Evolutionary conservation across 768 basidiomycete species (phyloP).

Genomic region (Rhizopogon salebrosus): DNA sequence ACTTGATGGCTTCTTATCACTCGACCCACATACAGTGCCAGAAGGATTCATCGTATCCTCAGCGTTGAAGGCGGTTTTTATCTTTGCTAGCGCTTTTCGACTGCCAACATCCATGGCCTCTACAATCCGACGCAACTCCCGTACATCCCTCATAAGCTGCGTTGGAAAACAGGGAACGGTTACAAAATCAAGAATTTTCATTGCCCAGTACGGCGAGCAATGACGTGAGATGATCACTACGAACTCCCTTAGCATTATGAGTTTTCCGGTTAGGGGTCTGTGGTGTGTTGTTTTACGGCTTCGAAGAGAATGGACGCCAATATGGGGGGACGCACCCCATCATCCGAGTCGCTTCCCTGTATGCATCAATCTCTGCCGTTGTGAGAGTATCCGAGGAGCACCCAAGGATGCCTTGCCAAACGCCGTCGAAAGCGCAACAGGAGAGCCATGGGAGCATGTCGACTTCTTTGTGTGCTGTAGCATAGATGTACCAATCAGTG

Average conservation of each 20-base stretch:
- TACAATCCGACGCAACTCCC: constrained; percentile 39
- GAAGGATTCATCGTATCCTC: constrained; percentile 12
- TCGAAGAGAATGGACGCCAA: not conserved
- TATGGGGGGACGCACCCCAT: constrained; percentile 22
- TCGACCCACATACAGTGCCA: constrained; percentile 9
- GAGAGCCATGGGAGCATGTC: constrained; percentile 32
- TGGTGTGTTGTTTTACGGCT: not conserved
- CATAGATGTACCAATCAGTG: too few relatives aligned
- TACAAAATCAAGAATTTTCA: constrained; percentile 20
- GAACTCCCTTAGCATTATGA: constrained; percentile 26
- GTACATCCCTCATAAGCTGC: constrained; percentile 25
- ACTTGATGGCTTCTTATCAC: constrained; percentile 9
- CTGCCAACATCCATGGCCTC: constrained; percentile 44
- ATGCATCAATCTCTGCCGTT: constrained; percentile 7
- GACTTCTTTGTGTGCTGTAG: constrained; percentile 10
- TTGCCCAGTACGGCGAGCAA: constrained; percentile 24
- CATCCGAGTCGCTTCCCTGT: constrained; percentile 17
- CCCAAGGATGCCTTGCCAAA: constrained; percentile 44
- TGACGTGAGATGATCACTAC: constrained; percentile 22
- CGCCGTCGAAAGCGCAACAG: constrained; percentile 42
- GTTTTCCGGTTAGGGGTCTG: constrained; percentile 21
- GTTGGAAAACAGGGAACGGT: not conserved
- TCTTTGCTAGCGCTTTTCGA: constrained; percentile 33
- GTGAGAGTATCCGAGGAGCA: constrained; percentile 29
- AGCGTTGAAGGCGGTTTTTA: constrained; percentile 18